These are phyloP conservation scores for Sphaerulina musiva DNA, from an alignment of 2,329 filamentous ascomycete species.

Conservation along the genomic window DNA sequence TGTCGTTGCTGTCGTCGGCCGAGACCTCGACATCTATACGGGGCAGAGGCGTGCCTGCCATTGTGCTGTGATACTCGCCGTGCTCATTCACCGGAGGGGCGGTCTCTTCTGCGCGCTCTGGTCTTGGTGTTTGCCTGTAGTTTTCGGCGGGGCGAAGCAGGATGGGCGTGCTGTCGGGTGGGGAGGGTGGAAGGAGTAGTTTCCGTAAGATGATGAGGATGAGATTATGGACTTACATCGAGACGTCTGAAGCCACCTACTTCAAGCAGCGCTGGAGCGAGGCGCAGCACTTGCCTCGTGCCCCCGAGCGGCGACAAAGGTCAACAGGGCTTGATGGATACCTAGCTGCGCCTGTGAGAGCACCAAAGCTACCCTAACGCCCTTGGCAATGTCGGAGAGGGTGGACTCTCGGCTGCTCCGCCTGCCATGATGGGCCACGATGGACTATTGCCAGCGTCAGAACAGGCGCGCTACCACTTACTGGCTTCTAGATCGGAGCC, in stretches of 20 bases:
- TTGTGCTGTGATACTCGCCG: slow-evolving; percentile 4
- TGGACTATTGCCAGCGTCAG: not conserved
- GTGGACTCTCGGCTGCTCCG: slow-evolving; percentile 1
- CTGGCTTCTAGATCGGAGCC: slow-evolving; percentile 4
- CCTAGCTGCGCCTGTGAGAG: slow-evolving; percentile 7
- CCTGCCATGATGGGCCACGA: not conserved
- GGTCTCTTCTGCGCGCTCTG: not conserved
- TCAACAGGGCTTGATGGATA: not conserved
- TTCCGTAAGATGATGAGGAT: not conserved
- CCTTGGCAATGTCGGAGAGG: slow-evolving; percentile 9
- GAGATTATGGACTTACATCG: not conserved
- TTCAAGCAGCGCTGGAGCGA: slow-evolving; percentile 8
- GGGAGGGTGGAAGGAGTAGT: not conserved
- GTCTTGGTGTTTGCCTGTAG: not conserved
- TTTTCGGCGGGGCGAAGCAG: not conserved
- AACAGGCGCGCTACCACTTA: not conserved
- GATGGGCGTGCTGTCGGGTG: not conserved
- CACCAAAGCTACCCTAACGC: slow-evolving; percentile 2
- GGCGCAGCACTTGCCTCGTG: slow-evolving; percentile 11
- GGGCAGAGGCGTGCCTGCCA: slow-evolving; percentile 19
- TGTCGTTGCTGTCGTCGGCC: slow-evolving; percentile 13
- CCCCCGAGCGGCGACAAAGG: slow-evolving; percentile 2
- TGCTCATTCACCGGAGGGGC: not conserved
- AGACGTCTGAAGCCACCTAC: slow-evolving; percentile 6
- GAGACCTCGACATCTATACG: slow-evolving; percentile 20